Percentiles rank a stretch among this genome's conserved stretches.
These are phyloP conservation scores for Cryptococcus deneoformans DNA, from an alignment of 1,284 basidiomycete genomes.

Conservation along the genomic window DNA sequence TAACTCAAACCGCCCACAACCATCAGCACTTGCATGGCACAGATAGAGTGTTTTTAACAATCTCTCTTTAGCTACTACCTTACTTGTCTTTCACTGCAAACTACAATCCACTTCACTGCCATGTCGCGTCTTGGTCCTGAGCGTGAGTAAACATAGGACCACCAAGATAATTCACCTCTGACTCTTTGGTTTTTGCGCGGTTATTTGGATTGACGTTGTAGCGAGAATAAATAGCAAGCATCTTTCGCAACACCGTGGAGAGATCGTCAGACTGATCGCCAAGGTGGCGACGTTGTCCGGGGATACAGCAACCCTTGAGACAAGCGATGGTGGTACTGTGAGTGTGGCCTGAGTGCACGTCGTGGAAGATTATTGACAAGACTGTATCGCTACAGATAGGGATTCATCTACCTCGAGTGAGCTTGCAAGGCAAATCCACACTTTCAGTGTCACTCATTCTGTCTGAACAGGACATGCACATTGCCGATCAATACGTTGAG, in stretches of 20 bases:
- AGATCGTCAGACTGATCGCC: constrained; percentile 67
- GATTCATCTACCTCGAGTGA: constrained; percentile 56
- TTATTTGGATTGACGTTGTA: constrained; percentile 6
- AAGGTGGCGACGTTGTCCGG: constrained; percentile 62
- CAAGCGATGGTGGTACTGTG: constrained; percentile 66
- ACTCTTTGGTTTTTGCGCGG: neutral
- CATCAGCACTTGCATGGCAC: too few relatives aligned
- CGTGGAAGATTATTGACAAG: neutral
- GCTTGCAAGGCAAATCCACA: constrained; percentile 16
- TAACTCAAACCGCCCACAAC: too few relatives aligned
- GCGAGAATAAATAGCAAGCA: constrained; percentile 42
- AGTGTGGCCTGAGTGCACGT: constrained; percentile 7
- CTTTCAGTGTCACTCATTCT: neutral
- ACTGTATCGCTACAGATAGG: constrained; percentile 50
- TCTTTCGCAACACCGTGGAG: constrained; percentile 39
- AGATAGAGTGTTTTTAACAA: too few relatives aligned
- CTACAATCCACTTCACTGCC: neutral
- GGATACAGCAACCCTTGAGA: constrained; percentile 61
- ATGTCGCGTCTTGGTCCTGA: constrained; percentile 44
- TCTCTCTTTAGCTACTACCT: too few relatives aligned
- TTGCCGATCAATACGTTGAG: constrained; percentile 64
- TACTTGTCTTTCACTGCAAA: too few relatives aligned
- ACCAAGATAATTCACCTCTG: neutral
- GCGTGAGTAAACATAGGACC: constrained; percentile 23
- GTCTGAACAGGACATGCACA: constrained; percentile 53